Conservation (phyloP, 176 grass and related monocot genomes). For the Eragrostis curvula region DNA sequence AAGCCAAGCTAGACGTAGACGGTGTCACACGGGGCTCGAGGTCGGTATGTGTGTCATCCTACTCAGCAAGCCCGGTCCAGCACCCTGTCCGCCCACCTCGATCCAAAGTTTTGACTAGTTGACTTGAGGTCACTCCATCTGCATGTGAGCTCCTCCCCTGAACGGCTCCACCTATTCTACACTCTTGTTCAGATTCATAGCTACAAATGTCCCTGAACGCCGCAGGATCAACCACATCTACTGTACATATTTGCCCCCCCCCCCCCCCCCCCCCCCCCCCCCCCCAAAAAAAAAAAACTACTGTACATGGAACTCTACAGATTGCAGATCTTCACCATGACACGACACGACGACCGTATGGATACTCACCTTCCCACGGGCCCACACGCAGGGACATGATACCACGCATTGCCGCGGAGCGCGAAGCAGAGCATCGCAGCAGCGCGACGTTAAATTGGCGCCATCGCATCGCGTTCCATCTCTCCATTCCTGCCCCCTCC, state of each 20-base stretch:
- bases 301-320: too few species aligned
- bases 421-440: slow-evolving; percentile 6
- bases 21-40: slow-evolving; percentile 22
- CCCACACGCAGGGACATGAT: not conserved
- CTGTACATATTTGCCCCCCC: too few species aligned
- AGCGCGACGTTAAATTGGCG: slow-evolving; percentile 35
- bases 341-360: too few species aligned
- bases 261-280: too few species aligned
- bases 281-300: too few species aligned
- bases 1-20: not conserved
- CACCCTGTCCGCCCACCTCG: too few species aligned
- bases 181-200: not conserved
- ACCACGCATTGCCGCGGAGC: not conserved
- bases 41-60: not conserved
- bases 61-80: not conserved
- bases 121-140: not conserved
- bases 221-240: too few species aligned
- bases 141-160: not conserved
- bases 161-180: too few species aligned
- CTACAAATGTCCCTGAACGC: not conserved
- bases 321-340: too few species aligned
- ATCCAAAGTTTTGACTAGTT: not conserved
- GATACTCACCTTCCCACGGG: not conserved
- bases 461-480: not conserved
- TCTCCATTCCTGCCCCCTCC: not conserved